A percentile compares a stretch with the other conserved stretches of the same genome.
Evolutionary conservation across 768 basidiomycete genomes (phyloP).

Genomic region (Amanita brunnescens): DNA sequence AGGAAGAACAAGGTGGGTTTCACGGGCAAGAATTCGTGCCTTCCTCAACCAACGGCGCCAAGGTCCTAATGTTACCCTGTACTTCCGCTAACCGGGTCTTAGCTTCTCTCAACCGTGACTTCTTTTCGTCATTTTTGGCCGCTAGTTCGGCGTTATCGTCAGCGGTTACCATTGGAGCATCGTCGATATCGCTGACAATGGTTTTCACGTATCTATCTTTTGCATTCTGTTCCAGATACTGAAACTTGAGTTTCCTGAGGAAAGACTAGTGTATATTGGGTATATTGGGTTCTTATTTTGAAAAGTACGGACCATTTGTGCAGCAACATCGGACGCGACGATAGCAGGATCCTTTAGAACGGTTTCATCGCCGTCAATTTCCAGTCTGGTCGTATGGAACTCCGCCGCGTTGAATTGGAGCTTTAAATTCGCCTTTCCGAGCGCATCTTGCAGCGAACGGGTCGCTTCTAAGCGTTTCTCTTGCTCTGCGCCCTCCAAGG

Average conservation of each 20-base stretch:
- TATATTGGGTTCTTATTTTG: neutral
- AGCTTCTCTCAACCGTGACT: constrained; percentile 52
- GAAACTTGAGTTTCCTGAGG: constrained; percentile 78
- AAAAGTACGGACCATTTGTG: constrained; percentile 47
- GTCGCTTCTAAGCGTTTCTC: constrained; percentile 27
- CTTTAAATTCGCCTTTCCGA: constrained; percentile 29
- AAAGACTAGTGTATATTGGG: constrained; percentile 39
- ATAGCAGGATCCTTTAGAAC: constrained; percentile 43
- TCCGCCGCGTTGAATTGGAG: constrained; percentile 28
- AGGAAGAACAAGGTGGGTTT: neutral
- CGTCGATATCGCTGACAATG: constrained; percentile 78
- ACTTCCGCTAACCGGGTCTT: constrained; percentile 57
- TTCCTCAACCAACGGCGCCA: constrained; percentile 63
- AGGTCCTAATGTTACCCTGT: constrained; percentile 49
- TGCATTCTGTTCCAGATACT: constrained; percentile 84
- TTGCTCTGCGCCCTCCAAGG: constrained; percentile 18
- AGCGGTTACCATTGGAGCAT: constrained; percentile 71
- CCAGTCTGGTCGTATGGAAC: constrained; percentile 26
- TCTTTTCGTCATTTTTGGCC: constrained; percentile 58
- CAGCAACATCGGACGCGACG: constrained; percentile 48
- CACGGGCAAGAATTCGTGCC: no score
- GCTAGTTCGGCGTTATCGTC: constrained; percentile 69
- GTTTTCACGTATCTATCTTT: constrained; percentile 84
- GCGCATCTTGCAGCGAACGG: constrained; percentile 21
- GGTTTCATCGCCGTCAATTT: constrained; percentile 29